Evolutionary conservation across 2,329 filamentous ascomycete species (phyloP).

Genomic region (Neopestalotiopsis clavispora): DNA sequence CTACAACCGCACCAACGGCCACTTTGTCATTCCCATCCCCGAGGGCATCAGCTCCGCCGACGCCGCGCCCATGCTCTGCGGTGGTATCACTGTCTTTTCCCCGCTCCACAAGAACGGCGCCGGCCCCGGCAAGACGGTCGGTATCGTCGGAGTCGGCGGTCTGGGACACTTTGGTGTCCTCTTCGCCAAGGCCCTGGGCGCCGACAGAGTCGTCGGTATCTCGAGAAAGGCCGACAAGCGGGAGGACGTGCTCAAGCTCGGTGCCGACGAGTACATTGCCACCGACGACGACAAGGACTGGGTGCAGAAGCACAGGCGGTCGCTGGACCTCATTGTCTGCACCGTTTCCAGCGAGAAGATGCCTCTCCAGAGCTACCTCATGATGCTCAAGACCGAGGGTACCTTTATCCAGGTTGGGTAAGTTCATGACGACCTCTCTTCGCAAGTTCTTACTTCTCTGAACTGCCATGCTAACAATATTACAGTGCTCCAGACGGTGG

Average conservation of each 20-base stretch:
- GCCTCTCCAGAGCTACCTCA: conserved; percentile 19
- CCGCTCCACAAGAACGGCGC: conserved; percentile 20
- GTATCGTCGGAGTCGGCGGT: conserved; percentile 21
- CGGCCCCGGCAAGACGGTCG: conserved; percentile 21
- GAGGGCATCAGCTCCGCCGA: conserved; percentile 37
- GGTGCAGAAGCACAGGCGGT: conserved; percentile 17
- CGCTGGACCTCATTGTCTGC: conserved; percentile 21
- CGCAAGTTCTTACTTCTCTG: no score
- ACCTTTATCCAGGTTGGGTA: conserved; percentile 22
- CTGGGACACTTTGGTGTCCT: conserved; percentile 21
- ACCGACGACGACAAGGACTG: conserved; percentile 22
- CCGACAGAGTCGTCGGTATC: conserved; percentile 22
- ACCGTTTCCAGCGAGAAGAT: conserved; percentile 22
- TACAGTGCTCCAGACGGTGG: conserved; percentile 61
- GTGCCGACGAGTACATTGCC: conserved; percentile 22
- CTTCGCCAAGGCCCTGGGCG: conserved; percentile 21
- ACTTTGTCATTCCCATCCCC: conserved; percentile 49
- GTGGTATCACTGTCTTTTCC: conserved; percentile 21
- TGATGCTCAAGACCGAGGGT: conserved; percentile 19
- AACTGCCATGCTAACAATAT: not conserved
- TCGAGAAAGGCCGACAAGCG: conserved; percentile 20
- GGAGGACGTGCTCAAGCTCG: conserved; percentile 22
- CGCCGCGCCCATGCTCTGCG: conserved; percentile 37
- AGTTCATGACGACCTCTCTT: not conserved
- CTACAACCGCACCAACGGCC: conserved; percentile 25